Evolutionary conservation across 2,329 filamentous ascomycete species (phyloP).

Genomic region (Colletotrichum truncatum): DNA sequence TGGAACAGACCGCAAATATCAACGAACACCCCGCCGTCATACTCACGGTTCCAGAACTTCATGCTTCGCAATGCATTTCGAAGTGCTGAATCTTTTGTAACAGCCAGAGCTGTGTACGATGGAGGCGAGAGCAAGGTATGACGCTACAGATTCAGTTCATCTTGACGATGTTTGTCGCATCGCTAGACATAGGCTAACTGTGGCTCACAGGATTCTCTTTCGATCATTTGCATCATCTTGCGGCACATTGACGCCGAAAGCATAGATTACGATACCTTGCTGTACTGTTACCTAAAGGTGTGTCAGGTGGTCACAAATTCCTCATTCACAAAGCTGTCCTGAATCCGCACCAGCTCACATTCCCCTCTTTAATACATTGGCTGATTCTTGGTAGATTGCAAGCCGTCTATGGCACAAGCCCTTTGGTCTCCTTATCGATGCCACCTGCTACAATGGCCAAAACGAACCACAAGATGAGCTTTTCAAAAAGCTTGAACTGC

Average conservation of each 20-base stretch:
- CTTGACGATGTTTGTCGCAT: background rate
- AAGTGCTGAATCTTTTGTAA: conserved; percentile 71
- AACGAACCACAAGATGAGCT: conserved; percentile 73
- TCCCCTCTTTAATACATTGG: background rate
- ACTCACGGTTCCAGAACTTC: conserved; percentile 76
- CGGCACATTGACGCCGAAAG: conserved; percentile 73
- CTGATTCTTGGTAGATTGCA: conserved; percentile 61
- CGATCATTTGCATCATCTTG: conserved; percentile 75
- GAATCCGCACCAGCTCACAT: too few species aligned
- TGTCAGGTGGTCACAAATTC: conserved; percentile 18
- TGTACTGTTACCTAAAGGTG: conserved; percentile 75
- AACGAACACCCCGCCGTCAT: conserved; percentile 68
- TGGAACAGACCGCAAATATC: conserved; percentile 76
- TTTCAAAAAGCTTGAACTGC: conserved; percentile 69
- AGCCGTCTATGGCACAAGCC: conserved; percentile 76
- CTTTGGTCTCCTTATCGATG: conserved; percentile 74
- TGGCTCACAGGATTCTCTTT: conserved; percentile 64
- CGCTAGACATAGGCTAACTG: background rate
- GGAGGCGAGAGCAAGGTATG: conserved; percentile 73
- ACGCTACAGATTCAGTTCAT: background rate
- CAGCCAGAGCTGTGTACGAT: conserved; percentile 73
- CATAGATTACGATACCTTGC: conserved; percentile 71
- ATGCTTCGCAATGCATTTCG: conserved; percentile 76
- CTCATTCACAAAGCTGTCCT: background rate
- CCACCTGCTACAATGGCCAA: conserved; percentile 75